Evolutionary conservation across 257 asterid species (phyloP).

Genomic region (Lantana camara): DNA sequence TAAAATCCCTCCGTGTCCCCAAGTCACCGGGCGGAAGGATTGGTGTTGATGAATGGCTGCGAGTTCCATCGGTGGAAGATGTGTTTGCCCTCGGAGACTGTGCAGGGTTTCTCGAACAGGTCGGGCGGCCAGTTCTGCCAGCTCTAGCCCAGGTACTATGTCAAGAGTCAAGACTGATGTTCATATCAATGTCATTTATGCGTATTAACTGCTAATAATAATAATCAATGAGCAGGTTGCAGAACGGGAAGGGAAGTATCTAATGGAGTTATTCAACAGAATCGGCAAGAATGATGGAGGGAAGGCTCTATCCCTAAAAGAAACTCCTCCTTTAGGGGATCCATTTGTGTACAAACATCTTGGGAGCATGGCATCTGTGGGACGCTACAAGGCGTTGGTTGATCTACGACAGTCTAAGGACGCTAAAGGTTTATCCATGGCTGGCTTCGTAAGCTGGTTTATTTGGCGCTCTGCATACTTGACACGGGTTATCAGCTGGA

Average conservation of each 20-base stretch:
- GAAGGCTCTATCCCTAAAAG: slow-evolving; percentile 66
- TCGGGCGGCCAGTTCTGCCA: slow-evolving; percentile 84
- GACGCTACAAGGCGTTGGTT: slow-evolving; percentile 88
- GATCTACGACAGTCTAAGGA: slow-evolving; percentile 90
- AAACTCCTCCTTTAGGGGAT: slow-evolving; percentile 63
- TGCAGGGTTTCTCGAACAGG: slow-evolving; percentile 85
- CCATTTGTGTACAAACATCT: slow-evolving; percentile 81
- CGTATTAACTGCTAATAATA: no score
- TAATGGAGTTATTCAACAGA: slow-evolving; percentile 60
- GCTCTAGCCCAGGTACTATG: slow-evolving; percentile 99
- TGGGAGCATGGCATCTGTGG: slow-evolving; percentile 96
- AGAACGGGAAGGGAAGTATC: slow-evolving; percentile 88
- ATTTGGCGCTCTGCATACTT: slow-evolving; percentile 91
- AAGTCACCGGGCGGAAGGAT: slow-evolving; percentile 93
- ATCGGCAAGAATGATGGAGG: slow-evolving; percentile 64
- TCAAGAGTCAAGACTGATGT: no score
- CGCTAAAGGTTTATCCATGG: slow-evolving; percentile 59
- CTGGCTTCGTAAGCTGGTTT: slow-evolving; percentile 80
- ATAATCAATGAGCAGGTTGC: slow-evolving; percentile 97
- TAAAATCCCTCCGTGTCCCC: slow-evolving; percentile 65
- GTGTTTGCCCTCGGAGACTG: slow-evolving; percentile 92
- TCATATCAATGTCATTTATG: no score
- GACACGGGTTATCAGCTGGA: slow-evolving; percentile 86
- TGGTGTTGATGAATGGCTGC: slow-evolving; percentile 87
- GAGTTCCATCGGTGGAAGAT: slow-evolving; percentile 81